A percentile compares a stretch with the other conserved stretches of the same genome.
Conservation (phyloP, 306 rosid genomes). For the Begonia peltatifolia region DNA sequence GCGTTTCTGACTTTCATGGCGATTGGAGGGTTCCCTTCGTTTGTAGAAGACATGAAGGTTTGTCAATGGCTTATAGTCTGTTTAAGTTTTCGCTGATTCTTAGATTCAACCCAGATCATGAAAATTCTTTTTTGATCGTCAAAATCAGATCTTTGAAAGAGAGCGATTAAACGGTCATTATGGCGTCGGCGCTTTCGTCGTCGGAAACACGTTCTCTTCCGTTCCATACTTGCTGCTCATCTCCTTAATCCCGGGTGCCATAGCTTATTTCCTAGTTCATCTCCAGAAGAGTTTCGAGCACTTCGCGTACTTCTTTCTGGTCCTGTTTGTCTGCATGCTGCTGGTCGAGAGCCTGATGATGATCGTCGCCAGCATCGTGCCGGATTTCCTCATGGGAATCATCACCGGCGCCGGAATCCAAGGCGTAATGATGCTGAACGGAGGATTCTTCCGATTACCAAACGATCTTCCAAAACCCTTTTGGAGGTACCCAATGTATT, state of each 20-base stretch:
- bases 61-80: not conserved
- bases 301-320: conserved; percentile 23
- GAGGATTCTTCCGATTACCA: conserved; percentile 46
- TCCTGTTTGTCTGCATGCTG: conserved; percentile 26
- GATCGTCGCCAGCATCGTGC: conserved; percentile 40
- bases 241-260: conserved; percentile 1
- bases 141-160: conserved; percentile 25
- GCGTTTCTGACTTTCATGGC: conserved; percentile 61
- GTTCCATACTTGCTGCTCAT: conserved; percentile 31
- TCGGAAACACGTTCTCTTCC: conserved; percentile 33
- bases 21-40: conserved; percentile 53
- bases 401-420: conserved; percentile 38
- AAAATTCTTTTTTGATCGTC: not conserved
- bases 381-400: conserved; percentile 45
- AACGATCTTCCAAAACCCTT: conserved; percentile 45
- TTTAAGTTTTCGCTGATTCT: not conserved
- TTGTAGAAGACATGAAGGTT: conserved; percentile 73
- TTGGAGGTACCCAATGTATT: conserved; percentile 48
- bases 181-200: conserved; percentile 29
- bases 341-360: conserved; percentile 61
- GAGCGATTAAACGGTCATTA: conserved; percentile 58
- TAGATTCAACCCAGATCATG: too few species aligned
- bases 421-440: conserved; percentile 54
- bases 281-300: conserved; percentile 27
- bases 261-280: conserved; percentile 36